Evolutionary conservation across 805 yeast genomes (phyloP).

Genomic region (Cyberlindnera sargentensis): DNA sequence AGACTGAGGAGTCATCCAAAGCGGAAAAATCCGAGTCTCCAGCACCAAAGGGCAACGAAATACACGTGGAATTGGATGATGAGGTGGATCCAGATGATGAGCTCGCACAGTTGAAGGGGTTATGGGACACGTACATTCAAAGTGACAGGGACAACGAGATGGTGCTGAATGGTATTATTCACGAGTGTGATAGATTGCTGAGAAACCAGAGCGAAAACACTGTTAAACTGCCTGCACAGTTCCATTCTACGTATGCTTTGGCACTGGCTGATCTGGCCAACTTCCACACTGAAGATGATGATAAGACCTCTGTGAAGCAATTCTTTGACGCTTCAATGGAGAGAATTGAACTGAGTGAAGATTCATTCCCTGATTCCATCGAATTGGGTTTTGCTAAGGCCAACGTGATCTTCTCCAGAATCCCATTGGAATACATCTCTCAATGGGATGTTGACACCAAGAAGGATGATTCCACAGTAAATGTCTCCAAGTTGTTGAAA

Average conservation of each 20-base stretch:
- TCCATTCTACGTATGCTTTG: conserved; percentile 68
- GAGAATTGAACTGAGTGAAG: conserved; percentile 54
- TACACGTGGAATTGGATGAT: conserved; percentile 62
- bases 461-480: conserved; percentile 26
- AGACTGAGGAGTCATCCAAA: conserved; percentile 11
- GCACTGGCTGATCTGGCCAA: conserved; percentile 60
- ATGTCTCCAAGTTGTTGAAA: conserved; percentile 32
- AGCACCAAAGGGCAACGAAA: conserved; percentile 31
- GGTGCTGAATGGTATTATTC: conserved; percentile 77
- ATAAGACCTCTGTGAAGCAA: conserved; percentile 36
- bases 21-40: conserved; percentile 12
- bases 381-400: conserved; percentile 47
- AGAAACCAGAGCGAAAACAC: conserved; percentile 30
- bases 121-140: conserved; percentile 57
- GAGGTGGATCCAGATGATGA: conserved; percentile 73
- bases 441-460: conserved; percentile 38
- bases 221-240: conserved; percentile 37
- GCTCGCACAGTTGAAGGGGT: conserved; percentile 63
- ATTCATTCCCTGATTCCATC: conserved; percentile 37
- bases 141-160: conserved; percentile 56
- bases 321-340: conserved; percentile 70
- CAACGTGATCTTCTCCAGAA: conserved; percentile 47
- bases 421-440: conserved; percentile 53
- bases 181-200: conserved; percentile 80
- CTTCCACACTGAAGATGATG: conserved; percentile 42